Base-by-base conservation (phyloP, 495 filamentous ascomycete genomes). In the Clohesyomyces aquaticus region DNA sequence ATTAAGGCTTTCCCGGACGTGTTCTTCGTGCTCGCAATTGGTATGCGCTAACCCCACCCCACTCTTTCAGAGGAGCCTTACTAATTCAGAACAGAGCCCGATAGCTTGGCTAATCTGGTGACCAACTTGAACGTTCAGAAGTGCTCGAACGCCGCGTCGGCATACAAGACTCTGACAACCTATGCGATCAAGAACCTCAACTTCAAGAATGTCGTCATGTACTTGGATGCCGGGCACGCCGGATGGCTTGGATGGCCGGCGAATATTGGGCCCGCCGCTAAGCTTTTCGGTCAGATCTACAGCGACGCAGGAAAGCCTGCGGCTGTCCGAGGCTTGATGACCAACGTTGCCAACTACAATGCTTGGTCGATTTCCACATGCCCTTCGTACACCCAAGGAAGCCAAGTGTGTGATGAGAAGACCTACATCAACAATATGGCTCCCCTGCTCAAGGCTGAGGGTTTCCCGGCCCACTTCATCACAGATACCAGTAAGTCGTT, bases 201-300 rank as follows among this genome's bases (percentile, higher is more conserved):
- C 77, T 79, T 91, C 12, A 81, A 83, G 64, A 91, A 92, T 75
- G 89, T 92, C 58, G 75, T 86, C 65, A 89, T 89, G 89, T 92
- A 93, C 75, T 63, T 93, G 45, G 90, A 93, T 71, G 89, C 87
- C 55, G 89, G 87, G 73, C 86, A 88, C 78, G 86, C 80, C 21
- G 89, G 90, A 64, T 93, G 89, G 89, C 81, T 91, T 57, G 89
- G 90, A 63, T 93, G 90, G 90, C 75, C 83, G 29, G 87, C 83
- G 54, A 92, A 93, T 78, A 81, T 91, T 63, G 42, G 26, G 58
- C 87, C 87, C 48, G 88, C 87, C 22, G 89, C 88, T n/a, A 72
- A 83, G 70, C 81, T 90, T 66, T 88, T 84, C 65, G 87, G 81
- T 63, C 72, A 81, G 61, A 80, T 88, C 22, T 91, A 86, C 78